Conservation (phyloP, 179 eudicot genomes). For the Nepenthes alata region DNA sequence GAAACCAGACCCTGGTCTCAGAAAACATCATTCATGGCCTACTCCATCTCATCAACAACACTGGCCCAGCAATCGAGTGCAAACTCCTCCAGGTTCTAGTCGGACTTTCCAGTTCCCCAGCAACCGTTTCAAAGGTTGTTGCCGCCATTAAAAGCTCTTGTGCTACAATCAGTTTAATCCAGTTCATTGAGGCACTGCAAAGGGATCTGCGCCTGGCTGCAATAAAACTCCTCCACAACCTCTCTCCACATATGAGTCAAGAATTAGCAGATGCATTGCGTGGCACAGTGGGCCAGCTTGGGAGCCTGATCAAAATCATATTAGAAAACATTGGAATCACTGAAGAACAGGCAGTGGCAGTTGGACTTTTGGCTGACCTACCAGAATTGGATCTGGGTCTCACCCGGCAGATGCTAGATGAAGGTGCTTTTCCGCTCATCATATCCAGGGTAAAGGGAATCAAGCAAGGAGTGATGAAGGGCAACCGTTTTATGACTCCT, state of each 20-base stretch:
- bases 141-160: slow-evolving; percentile 79
- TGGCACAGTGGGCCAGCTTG: slow-evolving; percentile 63
- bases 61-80: slow-evolving; percentile 86
- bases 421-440: slow-evolving; percentile 44
- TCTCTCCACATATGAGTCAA: slow-evolving; percentile 74
- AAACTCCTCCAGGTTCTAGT: slow-evolving; percentile 87
- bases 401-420: slow-evolving; percentile 53
- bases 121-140: slow-evolving; percentile 47
- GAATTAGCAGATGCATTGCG: slow-evolving; percentile 65
- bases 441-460: slow-evolving; percentile 44
- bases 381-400: slow-evolving; percentile 58
- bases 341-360: slow-evolving; percentile 87
- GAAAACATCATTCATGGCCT: slow-evolving; percentile 62
- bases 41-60: slow-evolving; percentile 79
- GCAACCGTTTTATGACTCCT: slow-evolving; percentile 68
- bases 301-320: slow-evolving; percentile 49
- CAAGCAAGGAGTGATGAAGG: slow-evolving; percentile 54
- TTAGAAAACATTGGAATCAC: slow-evolving; percentile 43
- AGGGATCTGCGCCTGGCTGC: slow-evolving; percentile 61
- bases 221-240: slow-evolving; percentile 67
- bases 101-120: slow-evolving; percentile 61
- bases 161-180: slow-evolving; percentile 73
- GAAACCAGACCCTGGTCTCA: slow-evolving; percentile 65
- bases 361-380: slow-evolving; percentile 69
- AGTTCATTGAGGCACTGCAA: slow-evolving; percentile 73